Conservation (phyloP, 1,284 basidiomycete species). For the Ceraceosorus guamensis region DNA sequence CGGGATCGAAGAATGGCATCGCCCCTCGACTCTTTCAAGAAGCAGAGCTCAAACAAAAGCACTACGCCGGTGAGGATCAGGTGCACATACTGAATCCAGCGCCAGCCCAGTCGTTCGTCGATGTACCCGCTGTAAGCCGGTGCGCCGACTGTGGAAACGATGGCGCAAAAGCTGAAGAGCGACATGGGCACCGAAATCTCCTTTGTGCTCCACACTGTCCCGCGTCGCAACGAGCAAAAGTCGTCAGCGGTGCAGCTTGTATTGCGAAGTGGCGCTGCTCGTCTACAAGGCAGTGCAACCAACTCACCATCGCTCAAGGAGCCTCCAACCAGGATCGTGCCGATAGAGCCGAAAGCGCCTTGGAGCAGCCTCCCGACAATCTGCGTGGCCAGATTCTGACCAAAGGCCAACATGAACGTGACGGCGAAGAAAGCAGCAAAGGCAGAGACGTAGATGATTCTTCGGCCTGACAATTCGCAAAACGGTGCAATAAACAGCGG, state of each 20-base stretch:
- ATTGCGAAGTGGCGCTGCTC: too few relatives aligned
- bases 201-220: conserved; percentile 43
- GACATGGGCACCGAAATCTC: conserved; percentile 42
- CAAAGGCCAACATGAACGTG: conserved; percentile 41
- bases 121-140: conserved; percentile 44
- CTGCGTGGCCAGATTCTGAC: conserved; percentile 42
- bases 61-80: conserved; percentile 36
- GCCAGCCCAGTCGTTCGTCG: conserved; percentile 43
- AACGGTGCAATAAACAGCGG: conserved; percentile 46
- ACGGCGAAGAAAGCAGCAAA: conserved; percentile 42
- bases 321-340: conserved; percentile 40
- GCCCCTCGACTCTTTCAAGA: conserved; percentile 47
- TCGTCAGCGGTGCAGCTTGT: too few relatives aligned
- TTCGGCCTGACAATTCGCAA: conserved; percentile 45
- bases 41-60: conserved; percentile 40
- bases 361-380: conserved; percentile 42
- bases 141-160: conserved; percentile 38
- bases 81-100: conserved; percentile 47
- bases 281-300: too few relatives aligned
- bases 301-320: conserved; percentile 24
- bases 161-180: conserved; percentile 46
- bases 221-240: too few relatives aligned
- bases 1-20: conserved; percentile 41
- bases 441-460: conserved; percentile 42
- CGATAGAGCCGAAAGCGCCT: conserved; percentile 43